phyloP scores from a whole-genome alignment of 2,329 filamentous ascomycete species.

The Cercospora zeae-maydis region DNA sequence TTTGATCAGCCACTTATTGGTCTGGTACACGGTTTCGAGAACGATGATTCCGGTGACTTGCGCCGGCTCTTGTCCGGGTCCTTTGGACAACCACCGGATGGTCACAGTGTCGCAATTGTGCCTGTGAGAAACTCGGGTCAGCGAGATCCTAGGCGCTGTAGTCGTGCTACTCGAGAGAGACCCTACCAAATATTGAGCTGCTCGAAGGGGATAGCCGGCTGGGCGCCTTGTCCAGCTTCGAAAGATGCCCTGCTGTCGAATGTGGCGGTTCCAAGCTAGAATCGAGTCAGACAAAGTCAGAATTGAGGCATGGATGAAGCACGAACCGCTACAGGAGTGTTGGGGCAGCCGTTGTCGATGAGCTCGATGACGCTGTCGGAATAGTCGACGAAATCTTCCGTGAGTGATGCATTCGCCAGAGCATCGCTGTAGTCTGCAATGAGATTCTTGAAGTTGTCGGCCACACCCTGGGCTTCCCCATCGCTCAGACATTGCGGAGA shows the following conservation, averaged over 20 bases:
- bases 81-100: conserved; percentile 31
- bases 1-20: conserved; percentile 32
- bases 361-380: conserved; percentile 36
- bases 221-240: conserved; percentile 28
- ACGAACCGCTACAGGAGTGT: conserved; percentile 26
- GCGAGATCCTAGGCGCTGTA: background rate
- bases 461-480: conserved; percentile 26
- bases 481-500: conserved; percentile 28
- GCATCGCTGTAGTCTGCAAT: conserved; percentile 34
- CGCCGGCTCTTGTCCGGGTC: conserved; percentile 21
- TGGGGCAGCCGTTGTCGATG: conserved; percentile 35
- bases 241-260: conserved; percentile 30
- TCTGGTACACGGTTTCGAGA: conserved; percentile 26
- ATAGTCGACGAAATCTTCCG: conserved; percentile 35
- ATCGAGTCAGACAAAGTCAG: background rate
- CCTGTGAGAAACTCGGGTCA: conserved; percentile 9
- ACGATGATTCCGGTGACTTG: conserved; percentile 35
- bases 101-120: conserved; percentile 34
- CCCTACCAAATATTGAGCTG: conserved; percentile 32
- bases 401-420: conserved; percentile 29
- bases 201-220: conserved; percentile 33
- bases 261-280: conserved; percentile 28
- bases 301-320: background rate
- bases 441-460: conserved; percentile 33
- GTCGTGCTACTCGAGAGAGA: background rate